Percentiles rank a stretch among this genome's conserved stretches.
Conservation (phyloP, 2,329 filamentous ascomycete genomes). For the Dactylellina leptospora region DNA sequence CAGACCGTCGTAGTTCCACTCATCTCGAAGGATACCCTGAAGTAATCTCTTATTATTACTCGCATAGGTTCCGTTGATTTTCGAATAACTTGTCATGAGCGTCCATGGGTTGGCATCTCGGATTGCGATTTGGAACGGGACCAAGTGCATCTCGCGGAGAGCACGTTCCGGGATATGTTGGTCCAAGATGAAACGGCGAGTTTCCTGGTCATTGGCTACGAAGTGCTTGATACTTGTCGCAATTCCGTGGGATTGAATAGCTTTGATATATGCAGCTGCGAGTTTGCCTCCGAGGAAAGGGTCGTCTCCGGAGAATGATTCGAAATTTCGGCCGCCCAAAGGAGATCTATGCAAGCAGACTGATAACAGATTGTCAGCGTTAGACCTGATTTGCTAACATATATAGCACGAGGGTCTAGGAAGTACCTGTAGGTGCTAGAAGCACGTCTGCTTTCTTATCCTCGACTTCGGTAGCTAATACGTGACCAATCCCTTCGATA, state of each 20-base stretch:
- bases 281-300: constrained; percentile 68
- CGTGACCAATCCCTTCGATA: constrained; percentile 55
- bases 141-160: constrained; percentile 68
- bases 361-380: no score
- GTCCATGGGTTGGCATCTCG: constrained; percentile 65
- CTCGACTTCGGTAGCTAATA: constrained; percentile 57
- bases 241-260: constrained; percentile 68
- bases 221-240: constrained; percentile 71
- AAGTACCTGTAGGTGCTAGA: constrained; percentile 57
- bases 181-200: constrained; percentile 68
- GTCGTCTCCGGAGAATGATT: constrained; percentile 67
- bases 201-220: constrained; percentile 71
- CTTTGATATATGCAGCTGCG: constrained; percentile 66
- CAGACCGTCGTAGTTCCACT: constrained; percentile 69
- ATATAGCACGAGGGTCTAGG: not conserved
- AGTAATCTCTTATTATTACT: constrained; percentile 67
- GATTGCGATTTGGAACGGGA: constrained; percentile 69
- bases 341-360: constrained; percentile 62
- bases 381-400: no score
- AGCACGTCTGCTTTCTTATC: constrained; percentile 58
- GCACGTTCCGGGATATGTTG: constrained; percentile 67
- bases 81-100: constrained; percentile 70
- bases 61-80: constrained; percentile 68
- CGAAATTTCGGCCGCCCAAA: constrained; percentile 69
- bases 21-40: constrained; percentile 65